phyloP scores from a whole-genome alignment of 2,329 filamentous ascomycete genomes.

The Fusarium verticillioides region DNA sequence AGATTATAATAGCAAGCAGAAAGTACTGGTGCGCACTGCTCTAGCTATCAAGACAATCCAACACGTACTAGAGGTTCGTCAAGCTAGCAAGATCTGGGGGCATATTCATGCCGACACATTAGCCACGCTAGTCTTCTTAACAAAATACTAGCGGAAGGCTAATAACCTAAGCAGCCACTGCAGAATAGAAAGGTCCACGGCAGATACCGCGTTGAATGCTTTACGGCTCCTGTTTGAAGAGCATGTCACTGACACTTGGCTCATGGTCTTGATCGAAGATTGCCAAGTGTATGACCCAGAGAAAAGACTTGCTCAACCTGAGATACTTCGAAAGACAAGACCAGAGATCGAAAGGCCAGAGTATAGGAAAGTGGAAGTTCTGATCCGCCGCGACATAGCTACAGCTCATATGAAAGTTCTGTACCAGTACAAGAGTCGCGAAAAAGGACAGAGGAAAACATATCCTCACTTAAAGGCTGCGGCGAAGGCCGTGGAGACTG shows the following conservation, averaged over 20 bases:
- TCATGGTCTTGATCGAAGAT: background rate
- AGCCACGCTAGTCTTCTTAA: too few relatives aligned
- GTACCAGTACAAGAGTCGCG: background rate
- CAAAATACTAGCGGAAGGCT: background rate
- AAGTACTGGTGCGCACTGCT: too few relatives aligned
- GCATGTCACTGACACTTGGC: background rate
- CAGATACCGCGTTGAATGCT: background rate
- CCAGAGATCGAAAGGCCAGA: background rate
- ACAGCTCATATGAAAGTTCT: background rate
- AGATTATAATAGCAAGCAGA: too few relatives aligned
- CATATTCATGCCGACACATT: too few relatives aligned
- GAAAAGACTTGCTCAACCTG: background rate
- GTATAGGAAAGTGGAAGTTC: background rate
- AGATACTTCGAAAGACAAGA: background rate
- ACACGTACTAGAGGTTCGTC: too few relatives aligned
- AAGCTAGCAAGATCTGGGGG: too few relatives aligned
- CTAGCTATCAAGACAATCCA: too few relatives aligned
- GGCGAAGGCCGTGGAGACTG: background rate
- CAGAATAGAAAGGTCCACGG: background rate
- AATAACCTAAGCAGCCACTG: background rate
- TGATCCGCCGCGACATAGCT: background rate
- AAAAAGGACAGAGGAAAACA: background rate
- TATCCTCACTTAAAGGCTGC: background rate
- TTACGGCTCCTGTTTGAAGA: background rate
- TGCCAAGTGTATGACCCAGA: background rate